These are phyloP conservation scores for Microdochium paspali DNA, from an alignment of 2,329 filamentous ascomycete species.

Conservation along the genomic window DNA sequence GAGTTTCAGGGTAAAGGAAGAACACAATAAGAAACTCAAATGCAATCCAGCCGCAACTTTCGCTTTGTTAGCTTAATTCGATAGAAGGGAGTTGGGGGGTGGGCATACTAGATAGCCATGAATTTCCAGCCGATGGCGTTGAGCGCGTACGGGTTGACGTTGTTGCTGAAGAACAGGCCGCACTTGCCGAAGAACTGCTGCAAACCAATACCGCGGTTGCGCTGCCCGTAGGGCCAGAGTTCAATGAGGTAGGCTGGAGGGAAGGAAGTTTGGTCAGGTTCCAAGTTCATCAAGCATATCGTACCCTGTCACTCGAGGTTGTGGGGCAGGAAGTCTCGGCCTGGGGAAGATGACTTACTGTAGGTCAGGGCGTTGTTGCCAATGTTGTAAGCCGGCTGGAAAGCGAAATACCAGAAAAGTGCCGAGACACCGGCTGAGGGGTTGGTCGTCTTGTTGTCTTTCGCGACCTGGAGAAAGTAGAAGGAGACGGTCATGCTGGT, in stretches of 20 bases:
- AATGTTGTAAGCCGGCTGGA: constrained; percentile 51
- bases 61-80: too few relatives aligned
- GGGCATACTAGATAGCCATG: constrained; percentile 22
- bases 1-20: constrained; percentile 79
- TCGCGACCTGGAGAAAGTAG: constrained; percentile 22
- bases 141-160: constrained; percentile 26
- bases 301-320: too few relatives aligned
- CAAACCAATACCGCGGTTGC: constrained; percentile 10
- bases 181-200: constrained; percentile 4
- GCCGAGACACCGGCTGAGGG: constrained; percentile 18
- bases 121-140: constrained; percentile 28
- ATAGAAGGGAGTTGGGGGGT: too few relatives aligned
- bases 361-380: constrained; percentile 60
- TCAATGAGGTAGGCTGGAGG: constrained; percentile 47
- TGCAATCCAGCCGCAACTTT: constrained; percentile 23
- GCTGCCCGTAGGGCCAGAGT: constrained; percentile 45
- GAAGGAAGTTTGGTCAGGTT: too few relatives aligned
- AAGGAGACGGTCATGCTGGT: constrained; percentile 41
- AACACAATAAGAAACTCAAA: constrained; percentile 49
- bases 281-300: too few relatives aligned
- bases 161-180: constrained; percentile 19
- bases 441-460: constrained; percentile 18
- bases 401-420: constrained; percentile 52
- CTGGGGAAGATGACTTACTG: constrained; percentile 28
- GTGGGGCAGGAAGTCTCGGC: too few relatives aligned